Evolutionary conservation across 2,329 filamentous ascomycete species (phyloP), one percentile per base, ranked within the genome.

Genomic region (Talaromyces sp.): DNA sequence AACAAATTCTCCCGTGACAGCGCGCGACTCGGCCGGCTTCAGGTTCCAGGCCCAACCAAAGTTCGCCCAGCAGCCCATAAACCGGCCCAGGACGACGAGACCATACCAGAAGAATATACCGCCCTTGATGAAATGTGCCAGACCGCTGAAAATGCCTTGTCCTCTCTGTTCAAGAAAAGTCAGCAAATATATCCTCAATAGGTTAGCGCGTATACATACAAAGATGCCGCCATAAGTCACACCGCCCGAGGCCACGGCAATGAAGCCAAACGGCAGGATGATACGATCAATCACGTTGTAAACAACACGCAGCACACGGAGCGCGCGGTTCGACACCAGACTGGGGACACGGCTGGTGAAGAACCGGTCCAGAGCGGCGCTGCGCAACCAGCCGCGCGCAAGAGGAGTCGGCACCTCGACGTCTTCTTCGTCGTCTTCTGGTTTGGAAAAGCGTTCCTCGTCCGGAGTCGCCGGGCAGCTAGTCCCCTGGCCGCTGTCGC

Each of bases 21-120:
- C 68, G 53, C 75, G 78, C 44, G 81, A 75, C 57, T 86, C 86
- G 84, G 89, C 89, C 70, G 92, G 92, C 63, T 90, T 89, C 63
- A 93, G 76, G 70, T 98, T 98, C 94, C 94, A 97, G 0, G 92
- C 91, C 94, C 94, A 98, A 66, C 94, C 94, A 61, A 94, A 84
- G 63, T 96, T 91, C 62, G 90, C 88, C 73, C 96, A 98, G 73
- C 90, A 90, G 30, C 94, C 94, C 71, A 92, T 87, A 89, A 92
- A 97, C 61, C 94, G 88, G 33, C 92, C 92, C 4, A 98, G 82
- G 0, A 91, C 96, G 63, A 97, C 78, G 23, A 96, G 77, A 8
- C 94, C 94, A 65, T 96, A 91, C 88, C 91, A 95, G 78, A 97
- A 92, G 81, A 98, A 98, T 60, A 98, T 89, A 3, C 91, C 91